Percentiles rank a stretch among this genome's conserved stretches.
These are phyloP conservation scores for Picochlorum sp. DNA, from an alignment of 139 green algal species.

Conservation along the genomic window DNA sequence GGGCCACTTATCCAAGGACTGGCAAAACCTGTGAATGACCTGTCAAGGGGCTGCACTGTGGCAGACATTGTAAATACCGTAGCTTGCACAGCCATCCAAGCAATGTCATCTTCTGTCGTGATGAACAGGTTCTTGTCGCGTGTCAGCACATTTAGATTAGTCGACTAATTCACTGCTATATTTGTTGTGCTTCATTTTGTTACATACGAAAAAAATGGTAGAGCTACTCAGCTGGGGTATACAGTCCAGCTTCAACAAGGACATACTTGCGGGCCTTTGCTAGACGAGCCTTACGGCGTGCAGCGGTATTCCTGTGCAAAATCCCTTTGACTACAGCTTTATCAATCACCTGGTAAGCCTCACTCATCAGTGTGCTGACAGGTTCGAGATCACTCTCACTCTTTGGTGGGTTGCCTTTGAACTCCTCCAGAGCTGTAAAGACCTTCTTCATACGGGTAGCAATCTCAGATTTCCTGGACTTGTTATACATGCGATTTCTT, in stretches of 20 bases:
- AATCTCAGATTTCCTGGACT: conserved; percentile 66
- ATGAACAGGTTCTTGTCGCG: not conserved
- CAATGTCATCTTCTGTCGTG: conserved; percentile 15
- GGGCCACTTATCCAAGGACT: conserved; percentile 83
- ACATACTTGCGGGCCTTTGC: conserved; percentile 48
- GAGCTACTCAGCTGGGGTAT: conserved; percentile 32
- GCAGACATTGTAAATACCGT: conserved; percentile 87
- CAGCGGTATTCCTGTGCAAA: conserved; percentile 75
- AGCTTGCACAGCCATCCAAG: conserved; percentile 68
- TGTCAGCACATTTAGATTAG: too few relatives aligned
- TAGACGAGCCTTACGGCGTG: conserved; percentile 72
- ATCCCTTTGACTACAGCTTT: conserved; percentile 69
- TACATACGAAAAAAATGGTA: not conserved
- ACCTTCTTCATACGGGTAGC: conserved; percentile 82
- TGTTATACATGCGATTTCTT: conserved; percentile 67
- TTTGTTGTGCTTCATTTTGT: not conserved
- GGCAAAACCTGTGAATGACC: conserved; percentile 84
- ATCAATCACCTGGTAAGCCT: conserved; percentile 60
- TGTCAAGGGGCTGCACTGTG: conserved; percentile 81
- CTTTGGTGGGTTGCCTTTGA: conserved; percentile 34
- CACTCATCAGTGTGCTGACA: conserved; percentile 58
- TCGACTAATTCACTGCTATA: not conserved
- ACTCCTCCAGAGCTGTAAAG: conserved; percentile 41
- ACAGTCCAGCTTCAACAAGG: conserved; percentile 52
- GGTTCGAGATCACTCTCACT: conserved; percentile 52